A percentile compares a stretch with the other conserved stretches of the same genome.
Conservation (phyloP, 805 yeast species). For the Torulaspora gathmanii region DNA sequence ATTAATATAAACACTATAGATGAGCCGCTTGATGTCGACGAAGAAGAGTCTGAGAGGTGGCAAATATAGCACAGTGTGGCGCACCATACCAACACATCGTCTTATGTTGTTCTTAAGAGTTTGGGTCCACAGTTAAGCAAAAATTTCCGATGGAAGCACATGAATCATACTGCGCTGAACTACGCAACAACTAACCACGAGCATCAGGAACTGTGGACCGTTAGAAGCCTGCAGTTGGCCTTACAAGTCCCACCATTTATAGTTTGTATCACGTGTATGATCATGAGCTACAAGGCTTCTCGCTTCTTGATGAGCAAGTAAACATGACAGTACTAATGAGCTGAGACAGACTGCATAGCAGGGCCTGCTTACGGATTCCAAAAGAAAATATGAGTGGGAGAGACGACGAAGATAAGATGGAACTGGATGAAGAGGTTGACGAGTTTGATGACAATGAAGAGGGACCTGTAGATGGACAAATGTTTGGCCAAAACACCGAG, state of each 20-base stretch:
- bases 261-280: neutral
- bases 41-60: slow-evolving; percentile 47
- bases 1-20: slow-evolving; percentile 66
- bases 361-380: neutral
- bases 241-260: neutral
- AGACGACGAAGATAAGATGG: slow-evolving; percentile 12
- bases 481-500: slow-evolving; percentile 16
- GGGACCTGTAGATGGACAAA: slow-evolving; percentile 25
- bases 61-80: slow-evolving; percentile 29
- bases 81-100: neutral
- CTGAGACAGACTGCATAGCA: neutral
- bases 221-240: neutral
- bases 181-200: too few species aligned
- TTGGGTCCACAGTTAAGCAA: neutral
- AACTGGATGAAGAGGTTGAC: slow-evolving; percentile 32
- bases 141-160: neutral
- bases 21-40: slow-evolving; percentile 46
- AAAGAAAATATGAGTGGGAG: slow-evolving; percentile 7
- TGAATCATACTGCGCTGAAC: neutral
- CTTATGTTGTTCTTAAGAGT: neutral
- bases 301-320: neutral
- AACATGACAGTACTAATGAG: neutral
- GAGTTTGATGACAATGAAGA: slow-evolving; percentile 37
- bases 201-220: neutral
- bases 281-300: neutral